Evolutionary conservation across 345 rosid genomes (phyloP).

Genomic region (Dimocarpus longan): DNA sequence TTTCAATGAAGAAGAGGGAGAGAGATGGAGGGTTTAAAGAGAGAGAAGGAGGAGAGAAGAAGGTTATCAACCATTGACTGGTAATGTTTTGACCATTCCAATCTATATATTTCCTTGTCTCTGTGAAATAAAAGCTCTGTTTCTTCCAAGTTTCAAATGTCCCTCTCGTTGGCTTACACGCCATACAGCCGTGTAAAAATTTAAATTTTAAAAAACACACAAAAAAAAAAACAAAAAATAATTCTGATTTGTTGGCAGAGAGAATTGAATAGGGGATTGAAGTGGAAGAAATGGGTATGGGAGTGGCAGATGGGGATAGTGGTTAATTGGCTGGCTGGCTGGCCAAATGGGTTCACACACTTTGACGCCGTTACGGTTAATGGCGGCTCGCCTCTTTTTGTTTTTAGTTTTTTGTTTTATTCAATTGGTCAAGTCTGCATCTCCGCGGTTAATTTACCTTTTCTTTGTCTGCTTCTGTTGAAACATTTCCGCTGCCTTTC

Average conservation of each 20-base stretch:
- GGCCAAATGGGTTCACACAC: neutral
- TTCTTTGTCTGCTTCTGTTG: conserved; percentile 25
- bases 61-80: conserved; percentile 67
- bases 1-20: conserved; percentile 3
- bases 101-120: neutral
- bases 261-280: neutral
- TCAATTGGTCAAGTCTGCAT: neutral
- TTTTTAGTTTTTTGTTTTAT: neutral
- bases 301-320: neutral
- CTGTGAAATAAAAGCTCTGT: conserved; percentile 4
- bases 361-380: conserved; percentile 60
- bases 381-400: conserved; percentile 48
- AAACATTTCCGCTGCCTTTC: conserved; percentile 9
- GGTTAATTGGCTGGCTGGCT: neutral
- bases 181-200: neutral
- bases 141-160: conserved; percentile 38
- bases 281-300: conserved; percentile 6
- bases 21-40: conserved; percentile 8
- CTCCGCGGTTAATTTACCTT: conserved; percentile 14
- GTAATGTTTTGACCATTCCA: conserved; percentile 45
- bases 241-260: neutral
- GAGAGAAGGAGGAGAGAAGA: conserved; percentile 24
- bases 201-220: too few relatives aligned
- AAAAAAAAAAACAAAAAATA: neutral
- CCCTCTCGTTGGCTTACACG: conserved; percentile 9